Base-by-base conservation (phyloP, 441 rosid genomes). In the Flueggea neowawraea region DNA sequence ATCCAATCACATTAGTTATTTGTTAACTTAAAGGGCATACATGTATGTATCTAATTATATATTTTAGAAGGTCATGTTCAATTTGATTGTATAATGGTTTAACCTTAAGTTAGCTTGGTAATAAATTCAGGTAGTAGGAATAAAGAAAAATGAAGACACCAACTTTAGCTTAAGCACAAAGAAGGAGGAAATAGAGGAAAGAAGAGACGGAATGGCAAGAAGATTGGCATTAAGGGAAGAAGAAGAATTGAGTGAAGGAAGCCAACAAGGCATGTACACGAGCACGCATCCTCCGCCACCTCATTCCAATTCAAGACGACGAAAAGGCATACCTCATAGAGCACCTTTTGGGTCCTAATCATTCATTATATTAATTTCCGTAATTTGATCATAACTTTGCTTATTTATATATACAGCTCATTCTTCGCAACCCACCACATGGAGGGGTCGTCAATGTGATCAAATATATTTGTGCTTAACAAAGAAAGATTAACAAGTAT, bases 291-390 rank as follows among this genome's bases (percentile, higher is more conserved):
- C 62, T 69, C 78, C 80, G 31, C 73, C 81, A 58, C 68, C 75
- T 62, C 78, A 68, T 67, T 77, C 86, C 53, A 82, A 73, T 64
- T 76, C 90, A 64, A 82, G 89, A 64, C 81, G 94, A 75, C 82
- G 98, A 66, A 89, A 91, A 79, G 98, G 96, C 71, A 78, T 81
- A 48, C 96, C 98, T 43, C 96, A 74, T 12, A 84, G 98, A 66
- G 91, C 98, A 28, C 89, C 97, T 61, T 82, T 89, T 55, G 77
- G 78, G 44, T 78, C 85, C 68, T 73, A 71, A 65, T 36, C 9
- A 51, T 32, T 15, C 13, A 49, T 47, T 10, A 47, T 14, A 47
- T 47, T 47, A 3, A 4, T 47, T 47, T 47, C n/a, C 14, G 4
- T 36, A 36, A 8, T 36, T 36, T 36, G 9, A 36, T 36, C 41